A percentile compares a stretch with the other conserved stretches of the same genome.
These are phyloP conservation scores for Xylaria sp. DNA, from an alignment of 2,329 filamentous ascomycete genomes.

Conservation along the genomic window DNA sequence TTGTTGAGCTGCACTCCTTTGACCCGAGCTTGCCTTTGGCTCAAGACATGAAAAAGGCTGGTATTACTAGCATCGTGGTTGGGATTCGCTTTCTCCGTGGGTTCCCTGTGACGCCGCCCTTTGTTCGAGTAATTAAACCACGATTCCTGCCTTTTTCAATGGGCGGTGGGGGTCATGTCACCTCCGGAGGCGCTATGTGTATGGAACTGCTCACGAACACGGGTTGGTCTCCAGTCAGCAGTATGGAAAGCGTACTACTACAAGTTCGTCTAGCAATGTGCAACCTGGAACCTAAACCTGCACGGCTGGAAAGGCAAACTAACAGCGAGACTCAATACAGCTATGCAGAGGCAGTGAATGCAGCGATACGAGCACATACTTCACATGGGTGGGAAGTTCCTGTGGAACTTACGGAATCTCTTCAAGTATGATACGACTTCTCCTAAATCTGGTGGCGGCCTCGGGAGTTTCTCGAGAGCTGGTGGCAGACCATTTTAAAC, in stretches of 20 bases:
- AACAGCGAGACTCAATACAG: slow-evolving; percentile 65
- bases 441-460: background rate
- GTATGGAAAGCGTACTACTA: slow-evolving; percentile 82
- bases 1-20: slow-evolving; percentile 89
- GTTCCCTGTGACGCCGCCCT: slow-evolving; percentile 83
- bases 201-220: slow-evolving; percentile 87
- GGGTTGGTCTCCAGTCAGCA: slow-evolving; percentile 80
- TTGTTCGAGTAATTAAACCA: slow-evolving; percentile 84
- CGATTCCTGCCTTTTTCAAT: slow-evolving; percentile 76
- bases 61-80: slow-evolving; percentile 75
- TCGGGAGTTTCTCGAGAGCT: background rate
- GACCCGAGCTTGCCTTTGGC: slow-evolving; percentile 75
- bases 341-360: slow-evolving; percentile 76
- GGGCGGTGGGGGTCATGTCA: slow-evolving; percentile 89
- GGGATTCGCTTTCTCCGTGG: slow-evolving; percentile 83
- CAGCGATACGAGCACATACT: slow-evolving; percentile 75
- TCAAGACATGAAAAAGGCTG: slow-evolving; percentile 74
- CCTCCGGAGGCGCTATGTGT: slow-evolving; percentile 81
- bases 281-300: slow-evolving; percentile 75
- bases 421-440: background rate
- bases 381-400: slow-evolving; percentile 81
- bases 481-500: no score
- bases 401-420: slow-evolving; percentile 62
- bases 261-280: slow-evolving; percentile 83
- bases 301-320: slow-evolving; percentile 65